phyloP scores from a whole-genome alignment of 2,329 filamentous ascomycete genomes.

The Trichoderma koningii region DNA sequence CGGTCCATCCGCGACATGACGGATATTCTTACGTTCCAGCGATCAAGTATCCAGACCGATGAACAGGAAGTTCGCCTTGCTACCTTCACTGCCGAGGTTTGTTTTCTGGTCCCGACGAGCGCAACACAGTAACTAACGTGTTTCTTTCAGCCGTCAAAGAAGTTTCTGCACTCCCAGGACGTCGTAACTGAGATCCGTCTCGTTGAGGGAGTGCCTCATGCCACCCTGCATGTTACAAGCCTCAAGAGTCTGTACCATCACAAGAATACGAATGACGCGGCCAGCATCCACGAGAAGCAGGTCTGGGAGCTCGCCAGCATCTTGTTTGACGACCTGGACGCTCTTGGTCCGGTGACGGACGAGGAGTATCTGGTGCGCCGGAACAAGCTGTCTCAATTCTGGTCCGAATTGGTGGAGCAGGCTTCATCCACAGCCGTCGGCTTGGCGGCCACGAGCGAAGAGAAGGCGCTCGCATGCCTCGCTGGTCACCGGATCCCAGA shows the following conservation, averaged over 20 bases:
- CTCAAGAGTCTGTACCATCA: constrained; percentile 46
- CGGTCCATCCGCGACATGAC: constrained; percentile 33
- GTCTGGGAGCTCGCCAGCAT: constrained; percentile 87
- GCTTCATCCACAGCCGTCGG: constrained; percentile 57
- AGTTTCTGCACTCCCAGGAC: constrained; percentile 58
- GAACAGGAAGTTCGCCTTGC: constrained; percentile 66
- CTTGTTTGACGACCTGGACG: constrained; percentile 71
- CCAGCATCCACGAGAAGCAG: constrained; percentile 64
- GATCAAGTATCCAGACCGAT: constrained; percentile 60
- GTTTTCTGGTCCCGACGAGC: neutral
- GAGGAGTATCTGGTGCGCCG: constrained; percentile 51
- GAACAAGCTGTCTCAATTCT: constrained; percentile 67
- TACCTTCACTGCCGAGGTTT: constrained; percentile 60
- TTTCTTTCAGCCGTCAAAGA: constrained; percentile 52
- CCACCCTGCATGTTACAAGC: constrained; percentile 46
- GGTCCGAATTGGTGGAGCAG: constrained; percentile 66
- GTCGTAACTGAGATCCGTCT: constrained; percentile 56
- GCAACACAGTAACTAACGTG: constrained; percentile 26
- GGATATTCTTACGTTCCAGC: constrained; percentile 41
- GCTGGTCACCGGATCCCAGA: constrained; percentile 78
- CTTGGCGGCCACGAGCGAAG: constrained; percentile 67
- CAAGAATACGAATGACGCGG: constrained; percentile 46
- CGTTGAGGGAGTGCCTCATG: constrained; percentile 61
- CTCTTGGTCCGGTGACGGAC: constrained; percentile 47
- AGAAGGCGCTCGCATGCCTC: constrained; percentile 80